Percentiles rank a stretch among this genome's conserved stretches.
Conservation (phyloP, 129 eudicot species). For the Glebionis coronaria region DNA sequence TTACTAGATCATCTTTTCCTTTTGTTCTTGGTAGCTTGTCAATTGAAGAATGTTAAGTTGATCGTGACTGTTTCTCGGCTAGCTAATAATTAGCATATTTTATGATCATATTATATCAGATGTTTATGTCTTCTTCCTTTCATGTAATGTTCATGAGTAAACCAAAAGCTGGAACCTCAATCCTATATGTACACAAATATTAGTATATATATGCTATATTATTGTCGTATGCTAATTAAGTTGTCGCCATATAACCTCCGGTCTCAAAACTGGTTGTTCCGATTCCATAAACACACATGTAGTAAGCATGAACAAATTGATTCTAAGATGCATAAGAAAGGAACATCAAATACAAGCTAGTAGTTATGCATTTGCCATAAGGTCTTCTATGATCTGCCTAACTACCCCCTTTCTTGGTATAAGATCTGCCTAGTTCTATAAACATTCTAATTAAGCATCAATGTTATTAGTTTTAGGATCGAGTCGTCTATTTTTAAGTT, state of each 20-base stretch:
- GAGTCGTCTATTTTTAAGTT: too few species aligned
- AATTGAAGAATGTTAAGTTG: constrained; percentile 1
- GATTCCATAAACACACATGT: not conserved
- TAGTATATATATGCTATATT: not conserved
- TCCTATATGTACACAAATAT: constrained; percentile 10
- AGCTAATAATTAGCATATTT: constrained; percentile 25
- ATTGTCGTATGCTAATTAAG: constrained; percentile 5
- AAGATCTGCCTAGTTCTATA: too few species aligned
- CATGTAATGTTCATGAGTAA: constrained; percentile 18
- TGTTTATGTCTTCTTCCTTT: constrained; percentile 5
- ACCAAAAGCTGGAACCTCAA: constrained; percentile 27
- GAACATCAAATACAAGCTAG: not conserved
- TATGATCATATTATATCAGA: constrained; percentile 20
- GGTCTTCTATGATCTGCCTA: too few species aligned
- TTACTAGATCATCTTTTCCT: constrained; percentile 14
- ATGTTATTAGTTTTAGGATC: too few species aligned
- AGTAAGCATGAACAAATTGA: not conserved
- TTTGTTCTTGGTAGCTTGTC: constrained; percentile 14
- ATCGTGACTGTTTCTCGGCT: constrained; percentile 23
- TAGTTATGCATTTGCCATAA: too few species aligned
- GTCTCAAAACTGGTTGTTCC: not conserved
- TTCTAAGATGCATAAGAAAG: not conserved
- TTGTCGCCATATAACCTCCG: not conserved
- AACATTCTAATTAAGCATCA: too few species aligned
- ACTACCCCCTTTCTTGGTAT: too few species aligned